A percentile compares a stretch with the other conserved stretches of the same genome.
Evolutionary conservation across 2,329 filamentous ascomycete species (phyloP).

Genomic region (Rhynchosporium graminicola): DNA sequence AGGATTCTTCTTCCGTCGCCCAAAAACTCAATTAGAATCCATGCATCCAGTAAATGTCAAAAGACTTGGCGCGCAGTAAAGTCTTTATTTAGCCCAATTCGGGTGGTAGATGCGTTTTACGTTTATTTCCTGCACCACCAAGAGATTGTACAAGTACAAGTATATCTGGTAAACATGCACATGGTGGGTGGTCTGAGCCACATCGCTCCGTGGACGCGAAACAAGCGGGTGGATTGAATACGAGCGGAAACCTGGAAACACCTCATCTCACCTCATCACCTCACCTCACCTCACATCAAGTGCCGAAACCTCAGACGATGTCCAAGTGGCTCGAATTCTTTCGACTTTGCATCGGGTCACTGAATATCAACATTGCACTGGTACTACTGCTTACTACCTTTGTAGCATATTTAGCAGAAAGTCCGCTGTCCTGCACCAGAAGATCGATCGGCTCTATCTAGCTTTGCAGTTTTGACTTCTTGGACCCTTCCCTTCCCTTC

Average conservation of each 20-base stretch:
- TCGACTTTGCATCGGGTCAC: too few species aligned
- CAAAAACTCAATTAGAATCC: neutral
- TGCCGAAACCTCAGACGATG: neutral
- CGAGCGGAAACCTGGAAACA: neutral
- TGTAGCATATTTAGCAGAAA: too few species aligned
- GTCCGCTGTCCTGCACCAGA: constrained; percentile 4
- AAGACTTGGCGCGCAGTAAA: too few species aligned
- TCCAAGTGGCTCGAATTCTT: neutral
- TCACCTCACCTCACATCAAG: neutral
- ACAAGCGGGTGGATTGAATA: neutral
- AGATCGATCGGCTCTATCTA: neutral
- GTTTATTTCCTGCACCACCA: neutral
- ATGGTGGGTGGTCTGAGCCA: too few species aligned
- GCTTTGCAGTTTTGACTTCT: neutral
- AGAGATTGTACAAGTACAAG: neutral
- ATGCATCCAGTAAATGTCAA: neutral
- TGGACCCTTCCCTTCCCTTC: neutral
- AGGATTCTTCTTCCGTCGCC: neutral
- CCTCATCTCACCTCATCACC: neutral
- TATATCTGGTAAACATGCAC: neutral
- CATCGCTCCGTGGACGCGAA: neutral
- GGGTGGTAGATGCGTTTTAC: neutral
- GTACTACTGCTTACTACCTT: too few species aligned
- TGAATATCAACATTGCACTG: too few species aligned
- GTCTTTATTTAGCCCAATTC: neutral